phyloP scores from a whole-genome alignment of 257 asterid species.

The Ilex asprella region DNA sequence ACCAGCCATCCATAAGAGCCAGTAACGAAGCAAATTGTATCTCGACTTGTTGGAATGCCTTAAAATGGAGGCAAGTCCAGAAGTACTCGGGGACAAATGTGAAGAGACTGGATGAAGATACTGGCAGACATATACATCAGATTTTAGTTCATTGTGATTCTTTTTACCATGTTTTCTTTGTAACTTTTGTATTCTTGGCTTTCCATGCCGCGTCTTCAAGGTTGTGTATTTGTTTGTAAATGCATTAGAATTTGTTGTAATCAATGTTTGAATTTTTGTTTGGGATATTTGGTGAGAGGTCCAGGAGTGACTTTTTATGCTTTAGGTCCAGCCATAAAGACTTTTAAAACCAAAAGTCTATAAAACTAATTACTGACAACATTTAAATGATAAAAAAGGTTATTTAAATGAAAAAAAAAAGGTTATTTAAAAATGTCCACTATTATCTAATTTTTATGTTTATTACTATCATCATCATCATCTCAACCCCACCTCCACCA shows the following conservation, averaged over 20 bases:
- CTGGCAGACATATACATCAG: conserved; percentile 14
- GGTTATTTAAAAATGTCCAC: too few species aligned
- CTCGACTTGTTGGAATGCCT: conserved; percentile 2
- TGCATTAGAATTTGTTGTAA: conserved; percentile 37
- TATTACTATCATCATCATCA: too few species aligned
- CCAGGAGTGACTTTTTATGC: too few species aligned
- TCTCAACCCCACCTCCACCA: too few species aligned
- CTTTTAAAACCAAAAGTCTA: too few species aligned
- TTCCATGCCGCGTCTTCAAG: conserved; percentile 33
- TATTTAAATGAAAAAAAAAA: too few species aligned
- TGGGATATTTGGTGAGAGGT: too few species aligned
- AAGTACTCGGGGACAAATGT: conserved; percentile 5
- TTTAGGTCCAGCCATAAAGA: too few species aligned
- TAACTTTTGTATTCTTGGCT: conserved; percentile 27
- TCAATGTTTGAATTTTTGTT: conserved; percentile 2
- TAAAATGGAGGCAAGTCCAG: conserved; percentile 12
- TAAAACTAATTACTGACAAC: too few species aligned
- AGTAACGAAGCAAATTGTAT: conserved; percentile 18
- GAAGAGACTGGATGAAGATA: conserved; percentile 12
- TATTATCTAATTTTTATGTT: too few species aligned
- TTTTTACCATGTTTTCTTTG: conserved; percentile 4
- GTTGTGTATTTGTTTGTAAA: conserved; percentile 51
- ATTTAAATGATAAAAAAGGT: too few species aligned
- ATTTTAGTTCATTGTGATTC: conserved; percentile 21
- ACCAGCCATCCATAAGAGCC: conserved; percentile 20